phyloP scores from a whole-genome alignment of 2,329 filamentous ascomycete genomes.

The Balansia obtecta region DNA sequence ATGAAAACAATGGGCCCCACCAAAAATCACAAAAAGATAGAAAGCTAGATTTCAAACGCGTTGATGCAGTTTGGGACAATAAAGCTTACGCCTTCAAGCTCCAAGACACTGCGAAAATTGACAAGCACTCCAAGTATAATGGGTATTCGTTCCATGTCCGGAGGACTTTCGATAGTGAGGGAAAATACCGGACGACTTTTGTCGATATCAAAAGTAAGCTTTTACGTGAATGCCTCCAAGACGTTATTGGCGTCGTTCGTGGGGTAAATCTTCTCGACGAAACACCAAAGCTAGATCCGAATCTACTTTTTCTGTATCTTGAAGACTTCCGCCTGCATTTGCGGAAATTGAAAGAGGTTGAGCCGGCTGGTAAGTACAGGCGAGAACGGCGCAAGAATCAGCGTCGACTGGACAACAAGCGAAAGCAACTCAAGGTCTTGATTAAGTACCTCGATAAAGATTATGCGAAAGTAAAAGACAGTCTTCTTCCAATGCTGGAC shows the following conservation, averaged over 20 bases:
- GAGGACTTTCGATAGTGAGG: slow-evolving; percentile 72
- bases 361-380: slow-evolving; percentile 33
- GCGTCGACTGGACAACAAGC: slow-evolving; percentile 45
- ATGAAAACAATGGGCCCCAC: background rate
- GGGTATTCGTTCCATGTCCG: slow-evolving; percentile 75
- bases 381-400: slow-evolving; percentile 49
- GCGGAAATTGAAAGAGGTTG: slow-evolving; percentile 51
- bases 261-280: slow-evolving; percentile 70
- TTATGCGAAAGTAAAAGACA: slow-evolving; percentile 64
- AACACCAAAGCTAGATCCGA: slow-evolving; percentile 59
- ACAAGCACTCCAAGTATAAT: slow-evolving; percentile 48
- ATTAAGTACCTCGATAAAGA: slow-evolving; percentile 71
- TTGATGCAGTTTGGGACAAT: slow-evolving; percentile 43
- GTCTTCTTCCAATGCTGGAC: slow-evolving; percentile 66
- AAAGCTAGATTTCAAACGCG: slow-evolving; percentile 33
- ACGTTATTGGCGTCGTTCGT: slow-evolving; percentile 23
- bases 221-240: slow-evolving; percentile 50
- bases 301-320: slow-evolving; percentile 63
- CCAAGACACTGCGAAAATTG: slow-evolving; percentile 37
- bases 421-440: slow-evolving; percentile 57
- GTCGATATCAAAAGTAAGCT: slow-evolving; percentile 80
- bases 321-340: slow-evolving; percentile 57
- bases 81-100: slow-evolving; percentile 38
- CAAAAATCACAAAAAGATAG: slow-evolving; percentile 10
- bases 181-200: slow-evolving; percentile 58